A percentile compares a stretch with the other conserved stretches of the same genome.
Evolutionary conservation across 345 rosid species (phyloP).

Genomic region (Iberis pinnata): DNA sequence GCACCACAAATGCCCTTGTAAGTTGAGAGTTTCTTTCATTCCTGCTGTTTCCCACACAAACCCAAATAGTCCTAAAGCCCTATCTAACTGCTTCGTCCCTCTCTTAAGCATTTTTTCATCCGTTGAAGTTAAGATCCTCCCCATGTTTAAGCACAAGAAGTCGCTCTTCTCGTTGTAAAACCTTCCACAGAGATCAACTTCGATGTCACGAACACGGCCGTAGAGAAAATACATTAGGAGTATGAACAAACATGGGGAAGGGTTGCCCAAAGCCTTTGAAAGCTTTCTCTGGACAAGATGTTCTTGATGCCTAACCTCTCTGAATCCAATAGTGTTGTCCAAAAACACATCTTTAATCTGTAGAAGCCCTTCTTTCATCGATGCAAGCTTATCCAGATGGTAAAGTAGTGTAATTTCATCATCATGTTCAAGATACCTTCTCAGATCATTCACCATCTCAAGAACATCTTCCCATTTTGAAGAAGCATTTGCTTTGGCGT

Average conservation of each 20-base stretch:
- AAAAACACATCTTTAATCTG: constrained; percentile 60
- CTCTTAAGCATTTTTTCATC: constrained; percentile 50
- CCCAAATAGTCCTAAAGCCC: constrained; percentile 50
- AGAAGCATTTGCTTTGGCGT: constrained; percentile 26
- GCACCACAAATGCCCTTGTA: constrained; percentile 70
- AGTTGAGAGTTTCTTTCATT: constrained; percentile 48
- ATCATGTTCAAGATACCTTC: constrained; percentile 38
- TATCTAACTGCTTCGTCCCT: constrained; percentile 67
- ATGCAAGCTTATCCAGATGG: constrained; percentile 53
- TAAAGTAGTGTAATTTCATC: constrained; percentile 29
- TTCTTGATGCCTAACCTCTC: constrained; percentile 61
- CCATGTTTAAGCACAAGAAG: constrained; percentile 42
- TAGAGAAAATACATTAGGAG: constrained; percentile 63
- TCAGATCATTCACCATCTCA: constrained; percentile 67
- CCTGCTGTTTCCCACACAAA: constrained; percentile 76
- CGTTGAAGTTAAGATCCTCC: constrained; percentile 51
- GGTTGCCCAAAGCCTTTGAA: constrained; percentile 51
- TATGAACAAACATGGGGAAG: constrained; percentile 67
- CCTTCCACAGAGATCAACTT: constrained; percentile 63
- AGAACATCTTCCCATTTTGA: constrained; percentile 71
- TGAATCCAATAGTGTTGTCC: constrained; percentile 59
- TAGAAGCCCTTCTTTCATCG: constrained; percentile 75
- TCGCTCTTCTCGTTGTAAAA: constrained; percentile 34
- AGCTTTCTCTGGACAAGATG: constrained; percentile 59
- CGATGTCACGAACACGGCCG: constrained; percentile 56